Evolutionary conservation across 352 stramenopile genomes (phyloP).

Genomic region (Pythium rhizo-oryzae): DNA sequence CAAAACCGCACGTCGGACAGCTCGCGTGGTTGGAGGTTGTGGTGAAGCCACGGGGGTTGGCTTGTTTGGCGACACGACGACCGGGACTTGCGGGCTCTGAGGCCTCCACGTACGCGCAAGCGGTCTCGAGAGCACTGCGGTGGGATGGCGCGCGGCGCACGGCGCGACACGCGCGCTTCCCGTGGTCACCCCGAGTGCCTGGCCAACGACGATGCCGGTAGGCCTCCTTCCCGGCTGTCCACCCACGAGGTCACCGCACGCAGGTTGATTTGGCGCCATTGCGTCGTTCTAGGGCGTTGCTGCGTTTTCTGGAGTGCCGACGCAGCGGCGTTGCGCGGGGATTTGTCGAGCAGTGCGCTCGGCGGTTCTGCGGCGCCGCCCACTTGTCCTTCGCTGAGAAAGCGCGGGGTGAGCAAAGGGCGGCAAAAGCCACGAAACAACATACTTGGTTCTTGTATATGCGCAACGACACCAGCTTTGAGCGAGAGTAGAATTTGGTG

Average conservation of each 20-base stretch:
- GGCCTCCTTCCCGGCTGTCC: background rate
- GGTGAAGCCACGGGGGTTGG: background rate
- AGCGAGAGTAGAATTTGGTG: too few relatives aligned
- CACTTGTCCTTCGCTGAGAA: background rate
- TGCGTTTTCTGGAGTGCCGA: too few relatives aligned
- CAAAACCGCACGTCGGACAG: background rate
- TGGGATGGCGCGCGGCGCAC: background rate
- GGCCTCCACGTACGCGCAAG: too few relatives aligned
- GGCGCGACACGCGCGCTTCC: background rate
- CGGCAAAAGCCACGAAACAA: background rate
- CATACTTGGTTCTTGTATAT: background rate
- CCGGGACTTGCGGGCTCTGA: too few relatives aligned
- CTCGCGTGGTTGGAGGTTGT: background rate
- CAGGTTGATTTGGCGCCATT: too few relatives aligned
- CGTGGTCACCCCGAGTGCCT: background rate
- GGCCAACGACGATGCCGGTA: background rate
- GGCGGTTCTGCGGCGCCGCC: background rate
- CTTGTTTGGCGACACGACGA: too few relatives aligned
- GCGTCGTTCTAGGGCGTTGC: too few relatives aligned
- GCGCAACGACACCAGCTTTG: too few relatives aligned
- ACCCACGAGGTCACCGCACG: too few relatives aligned
- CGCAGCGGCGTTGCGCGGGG: too few relatives aligned
- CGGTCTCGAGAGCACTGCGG: too few relatives aligned
- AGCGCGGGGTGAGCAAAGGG: background rate
- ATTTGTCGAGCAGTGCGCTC: background rate